Percentiles rank a stretch among this genome's conserved stretches.
These are phyloP conservation scores for Coemansia sp. DNA, from an alignment of 192 early-diverging fungal genomes.

Conservation along the genomic window DNA sequence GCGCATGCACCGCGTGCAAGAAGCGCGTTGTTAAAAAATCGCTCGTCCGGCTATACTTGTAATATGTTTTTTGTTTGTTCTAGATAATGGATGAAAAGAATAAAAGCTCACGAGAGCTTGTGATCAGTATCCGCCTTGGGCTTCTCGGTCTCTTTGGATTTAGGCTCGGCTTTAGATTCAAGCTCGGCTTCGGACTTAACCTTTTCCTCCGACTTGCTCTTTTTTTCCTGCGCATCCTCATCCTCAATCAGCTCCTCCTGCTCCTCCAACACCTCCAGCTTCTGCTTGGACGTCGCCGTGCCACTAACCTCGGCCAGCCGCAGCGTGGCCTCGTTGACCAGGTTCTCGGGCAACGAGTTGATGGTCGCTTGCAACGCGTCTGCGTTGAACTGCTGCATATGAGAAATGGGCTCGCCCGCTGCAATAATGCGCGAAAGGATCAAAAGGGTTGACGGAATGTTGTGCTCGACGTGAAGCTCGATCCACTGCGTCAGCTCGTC, in stretches of 20 bases:
- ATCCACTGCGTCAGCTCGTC: constrained; percentile 91
- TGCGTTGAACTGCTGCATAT: constrained; percentile 70
- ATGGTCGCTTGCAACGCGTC: constrained; percentile 93
- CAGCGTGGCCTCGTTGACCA: constrained; percentile 84
- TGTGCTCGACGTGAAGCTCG: constrained; percentile 88
- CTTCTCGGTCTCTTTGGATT: background rate
- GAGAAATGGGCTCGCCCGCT: constrained; percentile 71
- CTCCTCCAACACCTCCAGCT: constrained; percentile 89
- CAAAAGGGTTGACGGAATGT: constrained; percentile 87
- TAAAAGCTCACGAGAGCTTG: background rate
- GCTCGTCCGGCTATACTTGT: constrained; percentile 45
- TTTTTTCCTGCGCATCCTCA: constrained; percentile 71
- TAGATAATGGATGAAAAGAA: background rate
- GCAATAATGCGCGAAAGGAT: constrained; percentile 88
- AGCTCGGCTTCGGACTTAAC: background rate
- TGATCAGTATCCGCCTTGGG: too few relatives aligned
- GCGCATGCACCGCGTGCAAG: constrained; percentile 35
- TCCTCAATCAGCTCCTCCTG: constrained; percentile 97
- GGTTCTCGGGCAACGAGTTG: constrained; percentile 85
- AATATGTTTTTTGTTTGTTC: constrained; percentile 4
- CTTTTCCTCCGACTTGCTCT: constrained; percentile 7
- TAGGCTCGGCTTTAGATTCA: background rate
- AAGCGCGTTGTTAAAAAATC: constrained; percentile 31
- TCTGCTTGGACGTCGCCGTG: constrained; percentile 87
- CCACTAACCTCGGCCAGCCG: constrained; percentile 87